Base-by-base conservation (phyloP, 2,329 filamentous ascomycete genomes). In the Sclerotinia trifoliorum region DNA sequence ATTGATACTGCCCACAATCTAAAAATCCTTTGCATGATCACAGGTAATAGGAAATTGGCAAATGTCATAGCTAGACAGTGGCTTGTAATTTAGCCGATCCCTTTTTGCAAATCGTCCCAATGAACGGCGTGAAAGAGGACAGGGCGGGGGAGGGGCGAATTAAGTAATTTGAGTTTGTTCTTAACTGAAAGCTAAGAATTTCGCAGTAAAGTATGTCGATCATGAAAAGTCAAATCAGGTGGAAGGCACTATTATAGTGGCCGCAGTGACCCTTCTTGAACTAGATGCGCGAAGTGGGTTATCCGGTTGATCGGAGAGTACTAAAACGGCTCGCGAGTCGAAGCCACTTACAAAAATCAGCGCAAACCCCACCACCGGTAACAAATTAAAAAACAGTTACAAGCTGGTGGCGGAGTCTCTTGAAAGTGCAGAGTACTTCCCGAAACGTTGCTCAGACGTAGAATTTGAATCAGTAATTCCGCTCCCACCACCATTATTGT, bases 1-100 rank as follows among this genome's bases (percentile, higher is more conserved):
- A 80, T 82, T 10, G 91, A 94, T 77, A 89, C 91, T 21, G 91
- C 91, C n/a, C 89, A 89, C 79, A 90, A 91, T 42, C 79, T 94
- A 72, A 86, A 92, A 78, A 85, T 82, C 42, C 86, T 93, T 62
- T 90, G 90, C 76, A 82, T 85, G 17, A 79, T 89, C 56, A 84
- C 83, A 66, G 91, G 90, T 19, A 88, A 93, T 77, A 76, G 84
- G 21, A 80, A 83, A 68, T 82, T 84, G 19, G 90, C 90, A 15
- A 83, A 82, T 75, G 80, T 79, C 35, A 79, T 94, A 63, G 89
- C 89, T 6, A 83, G 86, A 70, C 80, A 83, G 73, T 90, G 83
- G 79, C 78, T 89, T n/a, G 69, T 74, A 24, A 72, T 78, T 61
- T 77, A 70, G 49, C n/a, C 29, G 26, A 57, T 46, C 17, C 21